Evolutionary conservation across 192 early-diverging fungal genomes (phyloP).

Genomic region (Gryganskiella cystojenkinii): DNA sequence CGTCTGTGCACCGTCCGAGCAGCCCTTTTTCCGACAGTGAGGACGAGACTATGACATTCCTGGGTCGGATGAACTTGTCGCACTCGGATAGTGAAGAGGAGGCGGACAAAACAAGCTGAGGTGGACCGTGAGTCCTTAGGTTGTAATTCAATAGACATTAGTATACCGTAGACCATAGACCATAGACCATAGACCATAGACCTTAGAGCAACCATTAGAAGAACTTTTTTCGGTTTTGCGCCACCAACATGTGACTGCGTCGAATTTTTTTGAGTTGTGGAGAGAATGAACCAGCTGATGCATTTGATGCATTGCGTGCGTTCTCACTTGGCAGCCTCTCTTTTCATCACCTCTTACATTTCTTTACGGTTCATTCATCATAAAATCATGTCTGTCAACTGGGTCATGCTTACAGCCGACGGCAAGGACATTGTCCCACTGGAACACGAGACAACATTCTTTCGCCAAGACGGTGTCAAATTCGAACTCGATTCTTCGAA

Average conservation of each 20-base stretch:
- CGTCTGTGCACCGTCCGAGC: background rate
- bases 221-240: background rate
- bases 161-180: background rate
- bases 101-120: background rate
- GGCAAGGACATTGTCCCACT: constrained; percentile 46
- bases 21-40: constrained; percentile 25
- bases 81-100: constrained; percentile 17
- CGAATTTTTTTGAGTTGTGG: background rate
- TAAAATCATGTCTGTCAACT: constrained; percentile 44
- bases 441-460: constrained; percentile 35
- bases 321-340: no score
- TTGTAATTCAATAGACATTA: no score
- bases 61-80: constrained; percentile 20
- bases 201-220: background rate
- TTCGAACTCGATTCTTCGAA: constrained; percentile 49
- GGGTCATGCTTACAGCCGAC: constrained; percentile 45
- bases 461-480: constrained; percentile 23
- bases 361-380: no score
- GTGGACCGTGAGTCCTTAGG: background rate
- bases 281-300: no score
- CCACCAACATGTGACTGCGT: background rate
- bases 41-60: constrained; percentile 28
- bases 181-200: background rate
- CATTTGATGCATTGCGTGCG: no score
- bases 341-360: no score